Conservation (phyloP, 768 basidiomycete species). For the Boletus reticulatus region DNA sequence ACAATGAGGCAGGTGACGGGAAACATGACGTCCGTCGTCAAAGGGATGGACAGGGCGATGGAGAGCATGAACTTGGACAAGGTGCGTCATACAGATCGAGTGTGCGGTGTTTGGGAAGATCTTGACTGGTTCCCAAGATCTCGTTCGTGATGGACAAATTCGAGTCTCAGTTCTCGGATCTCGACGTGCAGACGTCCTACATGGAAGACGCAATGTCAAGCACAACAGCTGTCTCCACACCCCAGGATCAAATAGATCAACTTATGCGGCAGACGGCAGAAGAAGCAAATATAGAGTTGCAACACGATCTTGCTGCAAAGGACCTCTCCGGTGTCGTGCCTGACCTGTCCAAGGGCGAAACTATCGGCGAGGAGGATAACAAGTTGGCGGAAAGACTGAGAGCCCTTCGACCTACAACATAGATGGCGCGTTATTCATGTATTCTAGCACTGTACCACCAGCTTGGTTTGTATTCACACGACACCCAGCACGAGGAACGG, state of each 20-base stretch:
- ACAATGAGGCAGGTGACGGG: conserved; percentile 97
- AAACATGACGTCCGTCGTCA: conserved; percentile 94
- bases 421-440: conserved; percentile 12
- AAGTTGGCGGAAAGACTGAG: conserved; percentile 84
- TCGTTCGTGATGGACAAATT: conserved; percentile 99
- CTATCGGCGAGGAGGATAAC: conserved; percentile 71
- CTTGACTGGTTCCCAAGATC: conserved; percentile 53
- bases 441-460: not conserved
- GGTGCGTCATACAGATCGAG: conserved; percentile 44
- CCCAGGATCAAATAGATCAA: conserved; percentile 94
- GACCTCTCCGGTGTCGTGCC: conserved; percentile 55
- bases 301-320: conserved; percentile 80
- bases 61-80: conserved; percentile 97
- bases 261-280: conserved; percentile 94
- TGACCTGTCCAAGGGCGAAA: conserved; percentile 51
- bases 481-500: not conserved
- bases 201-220: conserved; percentile 97
- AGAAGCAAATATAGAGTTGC: conserved; percentile 92
- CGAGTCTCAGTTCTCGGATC: conserved; percentile 91
- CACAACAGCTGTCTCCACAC: conserved; percentile 89
- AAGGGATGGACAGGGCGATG: conserved; percentile 99
- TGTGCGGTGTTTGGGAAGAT: not conserved
- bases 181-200: conserved; percentile 96
- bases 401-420: conserved; percentile 80
- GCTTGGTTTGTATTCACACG: not conserved